These are phyloP conservation scores for Aspergillus campestris DNA, from an alignment of 495 filamentous ascomycete genomes.

Conservation along the genomic window DNA sequence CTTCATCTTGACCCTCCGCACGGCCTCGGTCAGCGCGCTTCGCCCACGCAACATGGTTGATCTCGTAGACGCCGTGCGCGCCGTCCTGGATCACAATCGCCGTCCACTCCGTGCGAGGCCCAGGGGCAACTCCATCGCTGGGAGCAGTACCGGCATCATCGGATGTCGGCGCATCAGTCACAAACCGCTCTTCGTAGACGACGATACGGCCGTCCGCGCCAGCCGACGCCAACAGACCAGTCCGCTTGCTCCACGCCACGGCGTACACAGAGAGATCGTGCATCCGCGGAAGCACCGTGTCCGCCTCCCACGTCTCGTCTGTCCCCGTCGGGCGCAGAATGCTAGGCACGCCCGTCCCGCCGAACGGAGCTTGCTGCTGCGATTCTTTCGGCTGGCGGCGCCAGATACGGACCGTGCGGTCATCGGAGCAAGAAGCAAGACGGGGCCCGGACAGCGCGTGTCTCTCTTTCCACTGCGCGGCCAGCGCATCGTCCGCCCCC, in stretches of 20 bases:
- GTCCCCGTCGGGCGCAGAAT: constrained; percentile 64
- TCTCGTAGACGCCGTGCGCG: constrained; percentile 84
- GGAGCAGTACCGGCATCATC: constrained; percentile 27
- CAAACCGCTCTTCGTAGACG: constrained; percentile 61
- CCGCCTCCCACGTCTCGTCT: constrained; percentile 75
- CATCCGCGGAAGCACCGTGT: constrained; percentile 56
- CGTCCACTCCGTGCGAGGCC: constrained; percentile 51
- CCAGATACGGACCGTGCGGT: constrained; percentile 73
- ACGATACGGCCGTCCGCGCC: constrained; percentile 81
- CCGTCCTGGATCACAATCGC: constrained; percentile 54
- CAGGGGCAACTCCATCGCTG: background rate
- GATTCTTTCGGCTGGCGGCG: constrained; percentile 47
- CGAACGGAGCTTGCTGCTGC: constrained; percentile 20
- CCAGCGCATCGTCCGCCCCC: constrained; percentile 3
- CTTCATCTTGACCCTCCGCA: constrained; percentile 43
- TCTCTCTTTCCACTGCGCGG: constrained; percentile 31
- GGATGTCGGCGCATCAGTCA: constrained; percentile 15
- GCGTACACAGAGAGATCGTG: constrained; percentile 80
- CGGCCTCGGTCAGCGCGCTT: constrained; percentile 32
- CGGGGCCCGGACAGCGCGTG: constrained; percentile 49
- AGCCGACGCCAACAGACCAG: constrained; percentile 68
- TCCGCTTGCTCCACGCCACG: constrained; percentile 65
- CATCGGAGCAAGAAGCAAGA: constrained; percentile 71
- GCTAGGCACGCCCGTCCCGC: constrained; percentile 52
- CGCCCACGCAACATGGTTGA: constrained; percentile 83